Conservation (phyloP, 805 yeast genomes). For the Pichia manshurica region DNA sequence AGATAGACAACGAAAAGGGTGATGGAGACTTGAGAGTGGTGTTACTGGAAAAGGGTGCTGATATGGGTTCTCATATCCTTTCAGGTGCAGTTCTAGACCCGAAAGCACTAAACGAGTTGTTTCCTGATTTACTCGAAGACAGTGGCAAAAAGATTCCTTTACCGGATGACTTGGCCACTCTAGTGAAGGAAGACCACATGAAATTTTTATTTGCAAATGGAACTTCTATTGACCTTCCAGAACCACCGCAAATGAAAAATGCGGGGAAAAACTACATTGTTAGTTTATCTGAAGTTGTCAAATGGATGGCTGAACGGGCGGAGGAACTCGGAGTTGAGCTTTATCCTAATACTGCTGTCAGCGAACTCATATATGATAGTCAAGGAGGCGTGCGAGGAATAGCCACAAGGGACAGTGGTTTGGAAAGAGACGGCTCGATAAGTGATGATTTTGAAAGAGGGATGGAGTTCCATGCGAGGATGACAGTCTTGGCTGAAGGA, state of each 20-base stretch:
- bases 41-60: slow-evolving; percentile 87
- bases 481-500: slow-evolving; percentile 94
- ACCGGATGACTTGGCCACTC: slow-evolving; percentile 71
- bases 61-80: slow-evolving; percentile 86
- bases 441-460: slow-evolving; percentile 83
- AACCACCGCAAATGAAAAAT: slow-evolving; percentile 88
- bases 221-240: slow-evolving; percentile 67
- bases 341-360: slow-evolving; percentile 84
- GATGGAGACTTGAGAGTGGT: slow-evolving; percentile 69
- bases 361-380: slow-evolving; percentile 62
- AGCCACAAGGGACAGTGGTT: slow-evolving; percentile 91
- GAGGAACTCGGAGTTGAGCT: slow-evolving; percentile 91
- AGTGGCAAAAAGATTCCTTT: slow-evolving; percentile 58
- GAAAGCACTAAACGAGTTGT: slow-evolving; percentile 74
- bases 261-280: slow-evolving; percentile 78
- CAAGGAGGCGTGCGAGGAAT: slow-evolving; percentile 74
- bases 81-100: slow-evolving; percentile 97
- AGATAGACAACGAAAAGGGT: slow-evolving; percentile 60
- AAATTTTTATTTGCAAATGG: slow-evolving; percentile 55
- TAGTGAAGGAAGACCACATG: slow-evolving; percentile 71
- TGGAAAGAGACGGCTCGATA: slow-evolving; percentile 68
- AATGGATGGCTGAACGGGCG: slow-evolving; percentile 79
- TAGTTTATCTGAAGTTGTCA: slow-evolving; percentile 73
- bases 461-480: slow-evolving; percentile 90
- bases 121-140: slow-evolving; percentile 57